These are phyloP conservation scores for Hirsutella minnesotensis DNA, from an alignment of 2,329 filamentous ascomycete species.

Conservation along the genomic window DNA sequence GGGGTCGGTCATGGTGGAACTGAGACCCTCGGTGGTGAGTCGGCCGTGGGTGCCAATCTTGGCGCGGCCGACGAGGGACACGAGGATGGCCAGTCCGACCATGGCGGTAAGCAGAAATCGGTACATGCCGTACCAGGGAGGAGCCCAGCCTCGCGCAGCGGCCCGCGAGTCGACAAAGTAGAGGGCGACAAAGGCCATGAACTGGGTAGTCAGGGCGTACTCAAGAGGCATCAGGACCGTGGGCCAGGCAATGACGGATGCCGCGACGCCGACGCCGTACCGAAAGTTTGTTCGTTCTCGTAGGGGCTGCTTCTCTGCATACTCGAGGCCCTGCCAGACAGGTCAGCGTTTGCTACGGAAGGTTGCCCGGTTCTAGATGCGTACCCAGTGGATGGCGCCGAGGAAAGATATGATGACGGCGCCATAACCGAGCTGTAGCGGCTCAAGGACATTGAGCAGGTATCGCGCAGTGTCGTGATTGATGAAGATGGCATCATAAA, in stretches of 20 bases:
- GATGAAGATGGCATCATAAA: conserved; percentile 43
- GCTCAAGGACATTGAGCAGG: conserved; percentile 65
- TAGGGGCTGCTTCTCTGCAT: conserved; percentile 54
- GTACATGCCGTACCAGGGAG: conserved; percentile 78
- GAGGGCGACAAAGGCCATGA: conserved; percentile 70
- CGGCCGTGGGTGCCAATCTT: conserved; percentile 42
- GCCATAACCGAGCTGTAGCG: conserved; percentile 81
- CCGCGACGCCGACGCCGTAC: conserved; percentile 72
- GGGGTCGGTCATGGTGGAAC: conserved; percentile 23
- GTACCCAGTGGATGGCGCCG: conserved; percentile 78
- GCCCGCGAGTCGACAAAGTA: conserved; percentile 78
- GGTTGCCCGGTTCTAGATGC: too few relatives aligned
- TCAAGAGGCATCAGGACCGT: conserved; percentile 76
- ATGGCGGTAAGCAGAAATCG: conserved; percentile 87
- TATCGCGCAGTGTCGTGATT: conserved; percentile 59
- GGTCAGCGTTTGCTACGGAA: background rate
- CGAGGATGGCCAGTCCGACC: conserved; percentile 70
- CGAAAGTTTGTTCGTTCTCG: conserved; percentile 57
- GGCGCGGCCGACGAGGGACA: conserved; percentile 71
- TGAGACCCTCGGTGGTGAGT: conserved; percentile 21
- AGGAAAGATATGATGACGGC: conserved; percentile 90
- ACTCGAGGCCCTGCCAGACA: conserved; percentile 56
- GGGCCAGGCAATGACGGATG: conserved; percentile 78
- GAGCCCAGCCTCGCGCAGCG: conserved; percentile 63
- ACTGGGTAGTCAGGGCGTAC: conserved; percentile 76